phyloP scores from a whole-genome alignment of 106 monocot species.

The Dioscorea alata region DNA sequence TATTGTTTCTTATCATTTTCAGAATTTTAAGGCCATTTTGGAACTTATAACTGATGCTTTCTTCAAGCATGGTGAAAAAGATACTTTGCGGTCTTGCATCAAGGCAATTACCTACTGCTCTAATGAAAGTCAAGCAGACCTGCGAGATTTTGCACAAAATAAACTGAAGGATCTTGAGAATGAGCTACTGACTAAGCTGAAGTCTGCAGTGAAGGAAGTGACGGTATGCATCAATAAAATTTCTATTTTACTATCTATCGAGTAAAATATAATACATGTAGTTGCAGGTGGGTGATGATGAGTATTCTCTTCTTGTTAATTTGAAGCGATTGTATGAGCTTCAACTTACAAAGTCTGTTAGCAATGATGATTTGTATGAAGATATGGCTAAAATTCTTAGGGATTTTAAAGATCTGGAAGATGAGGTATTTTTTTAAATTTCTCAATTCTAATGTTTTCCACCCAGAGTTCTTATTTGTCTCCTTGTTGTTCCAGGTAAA shows the following conservation, averaged over 20 bases:
- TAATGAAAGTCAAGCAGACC: conserved; percentile 73
- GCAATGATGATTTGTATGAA: conserved; percentile 63
- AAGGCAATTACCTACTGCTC: conserved; percentile 83
- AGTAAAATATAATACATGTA: not conserved
- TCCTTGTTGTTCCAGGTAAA: conserved; percentile 52
- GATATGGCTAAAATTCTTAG: conserved; percentile 60
- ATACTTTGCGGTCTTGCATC: conserved; percentile 79
- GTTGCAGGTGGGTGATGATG: conserved; percentile 82
- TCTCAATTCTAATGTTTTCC: not conserved
- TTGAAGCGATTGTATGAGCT: conserved; percentile 86
- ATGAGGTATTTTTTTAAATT: conserved; percentile 43
- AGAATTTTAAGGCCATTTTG: conserved; percentile 74
- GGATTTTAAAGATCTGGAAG: conserved; percentile 58
- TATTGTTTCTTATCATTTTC: conserved; percentile 7
- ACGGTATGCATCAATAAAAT: conserved; percentile 36
- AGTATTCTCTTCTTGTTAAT: conserved; percentile 93
- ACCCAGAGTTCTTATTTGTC: not conserved
- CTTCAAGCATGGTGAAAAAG: conserved; percentile 94
- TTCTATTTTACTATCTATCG: conserved; percentile 5
- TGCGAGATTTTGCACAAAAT: conserved; percentile 85
- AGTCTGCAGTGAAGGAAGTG: conserved; percentile 77
- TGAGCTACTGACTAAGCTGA: conserved; percentile 73
- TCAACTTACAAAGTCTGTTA: conserved; percentile 67
- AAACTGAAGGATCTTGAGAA: conserved; percentile 87
- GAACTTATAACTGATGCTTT: conserved; percentile 83